Evolutionary conservation across 2,329 filamentous ascomycete species (phyloP).

Genomic region (Hyphodiscus sp.): DNA sequence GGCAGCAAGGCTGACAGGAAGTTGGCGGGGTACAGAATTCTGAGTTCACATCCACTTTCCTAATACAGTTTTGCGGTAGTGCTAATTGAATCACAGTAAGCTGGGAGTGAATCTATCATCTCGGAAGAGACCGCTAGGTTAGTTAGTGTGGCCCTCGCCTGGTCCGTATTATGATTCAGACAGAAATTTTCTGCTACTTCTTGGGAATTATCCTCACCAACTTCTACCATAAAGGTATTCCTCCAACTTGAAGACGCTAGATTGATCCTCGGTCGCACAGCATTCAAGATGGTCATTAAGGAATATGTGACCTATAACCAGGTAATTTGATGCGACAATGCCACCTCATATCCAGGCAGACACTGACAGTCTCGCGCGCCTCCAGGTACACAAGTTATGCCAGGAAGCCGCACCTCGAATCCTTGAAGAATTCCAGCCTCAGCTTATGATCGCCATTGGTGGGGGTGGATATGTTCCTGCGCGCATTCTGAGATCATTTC

Average conservation of each 20-base stretch:
- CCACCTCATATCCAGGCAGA: slow-evolving; percentile 8
- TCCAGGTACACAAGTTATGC: slow-evolving; percentile 96
- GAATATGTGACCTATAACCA: slow-evolving; percentile 89
- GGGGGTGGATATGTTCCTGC: slow-evolving; percentile 96
- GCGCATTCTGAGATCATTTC: slow-evolving; percentile 93
- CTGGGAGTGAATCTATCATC: no score
- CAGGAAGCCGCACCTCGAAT: slow-evolving; percentile 76
- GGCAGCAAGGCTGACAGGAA: no score
- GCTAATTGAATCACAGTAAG: no score
- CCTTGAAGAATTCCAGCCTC: slow-evolving; percentile 78
- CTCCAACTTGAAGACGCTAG: background rate
- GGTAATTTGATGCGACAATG: slow-evolving; percentile 41
- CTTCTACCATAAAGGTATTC: background rate
- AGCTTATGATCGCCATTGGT: slow-evolving; percentile 97
- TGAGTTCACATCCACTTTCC: no score
- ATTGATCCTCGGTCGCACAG: background rate
- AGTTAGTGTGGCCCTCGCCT: background rate
- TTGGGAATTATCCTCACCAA: background rate
- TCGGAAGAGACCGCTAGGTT: no score
- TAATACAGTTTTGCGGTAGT: no score
- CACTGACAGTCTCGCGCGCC: slow-evolving; percentile 14
- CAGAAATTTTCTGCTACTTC: background rate
- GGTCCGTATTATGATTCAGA: background rate
- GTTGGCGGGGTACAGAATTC: no score
- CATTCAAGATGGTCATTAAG: slow-evolving; percentile 65